Conservation (phyloP, 495 filamentous ascomycete genomes). For the Aspergillus baeticus region DNA sequence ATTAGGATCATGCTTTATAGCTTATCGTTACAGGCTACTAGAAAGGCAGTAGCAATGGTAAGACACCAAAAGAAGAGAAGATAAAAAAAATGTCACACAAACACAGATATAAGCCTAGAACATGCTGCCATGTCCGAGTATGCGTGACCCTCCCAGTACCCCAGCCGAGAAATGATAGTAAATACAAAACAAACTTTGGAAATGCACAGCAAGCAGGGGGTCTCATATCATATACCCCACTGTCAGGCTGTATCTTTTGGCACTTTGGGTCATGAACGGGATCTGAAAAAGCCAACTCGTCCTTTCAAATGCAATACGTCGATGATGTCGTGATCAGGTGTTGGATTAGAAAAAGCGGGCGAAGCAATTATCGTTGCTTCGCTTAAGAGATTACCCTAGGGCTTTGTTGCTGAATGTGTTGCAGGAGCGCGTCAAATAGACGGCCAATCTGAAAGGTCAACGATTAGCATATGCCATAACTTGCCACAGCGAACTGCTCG, state of each 20-base stretch:
- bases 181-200: slow-evolving; percentile 35
- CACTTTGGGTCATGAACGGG: slow-evolving; percentile 25
- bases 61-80: slow-evolving; percentile 17
- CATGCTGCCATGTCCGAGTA: slow-evolving; percentile 28
- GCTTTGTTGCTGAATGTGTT: slow-evolving; percentile 52
- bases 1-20: slow-evolving; percentile 17
- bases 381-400: slow-evolving; percentile 40
- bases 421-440: slow-evolving; percentile 49
- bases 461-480: slow-evolving; percentile 11
- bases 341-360: slow-evolving; percentile 21
- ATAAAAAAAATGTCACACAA: slow-evolving; percentile 13
- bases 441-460: slow-evolving; percentile 39
- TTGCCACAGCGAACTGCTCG: background rate
- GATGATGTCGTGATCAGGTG: slow-evolving; percentile 22
- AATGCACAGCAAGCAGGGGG: slow-evolving; percentile 21
- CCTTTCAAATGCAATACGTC: slow-evolving; percentile 27
- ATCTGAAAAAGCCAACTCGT: slow-evolving; percentile 29
- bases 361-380: slow-evolving; percentile 15
- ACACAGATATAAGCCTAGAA: slow-evolving; percentile 23
- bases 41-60: slow-evolving; percentile 16
- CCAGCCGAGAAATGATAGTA: slow-evolving; percentile 35
- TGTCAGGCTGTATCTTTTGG: slow-evolving; percentile 17
- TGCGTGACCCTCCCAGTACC: slow-evolving; percentile 30
- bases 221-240: slow-evolving; percentile 23
- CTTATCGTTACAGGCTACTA: slow-evolving; percentile 22